phyloP scores from a whole-genome alignment of 257 asterid genomes.

The Nicotiana tabacum region DNA sequence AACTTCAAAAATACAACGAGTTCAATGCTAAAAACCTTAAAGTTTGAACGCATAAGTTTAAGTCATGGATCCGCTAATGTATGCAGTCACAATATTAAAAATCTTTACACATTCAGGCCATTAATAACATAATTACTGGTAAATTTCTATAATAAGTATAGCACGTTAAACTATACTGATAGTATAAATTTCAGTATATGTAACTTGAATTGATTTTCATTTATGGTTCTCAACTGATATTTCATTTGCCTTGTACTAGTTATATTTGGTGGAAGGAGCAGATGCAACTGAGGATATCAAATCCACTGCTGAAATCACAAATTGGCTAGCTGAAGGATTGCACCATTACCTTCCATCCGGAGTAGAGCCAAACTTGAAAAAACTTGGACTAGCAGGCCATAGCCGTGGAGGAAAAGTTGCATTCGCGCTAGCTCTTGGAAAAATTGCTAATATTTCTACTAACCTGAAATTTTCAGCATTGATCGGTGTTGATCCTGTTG shows the following conservation, averaged over 20 bases:
- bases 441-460: conserved; percentile 15
- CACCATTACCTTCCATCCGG: conserved; percentile 44
- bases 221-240: background rate
- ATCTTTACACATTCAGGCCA: background rate
- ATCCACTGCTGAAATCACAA: conserved; percentile 42
- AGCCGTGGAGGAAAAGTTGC: conserved; percentile 92
- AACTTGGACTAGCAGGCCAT: conserved; percentile 70
- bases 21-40: too few species aligned
- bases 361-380: conserved; percentile 44
- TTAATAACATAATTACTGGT: too few species aligned
- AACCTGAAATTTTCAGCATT: conserved; percentile 54
- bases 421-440: conserved; percentile 48
- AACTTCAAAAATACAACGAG: too few species aligned
- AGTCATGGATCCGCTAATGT: background rate
- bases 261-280: conserved; percentile 59
- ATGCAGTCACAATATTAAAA: background rate
- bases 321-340: conserved; percentile 55
- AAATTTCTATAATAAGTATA: background rate
- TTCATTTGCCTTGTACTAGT: conserved; percentile 30
- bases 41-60: too few species aligned
- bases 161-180: background rate
- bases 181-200: too few species aligned
- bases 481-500: conserved; percentile 83
- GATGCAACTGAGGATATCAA: conserved; percentile 61
- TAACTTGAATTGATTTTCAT: background rate